Evolutionary conservation across 164 flowering plant species (phyloP).

Genomic region (Chimonanthus praecox): DNA sequence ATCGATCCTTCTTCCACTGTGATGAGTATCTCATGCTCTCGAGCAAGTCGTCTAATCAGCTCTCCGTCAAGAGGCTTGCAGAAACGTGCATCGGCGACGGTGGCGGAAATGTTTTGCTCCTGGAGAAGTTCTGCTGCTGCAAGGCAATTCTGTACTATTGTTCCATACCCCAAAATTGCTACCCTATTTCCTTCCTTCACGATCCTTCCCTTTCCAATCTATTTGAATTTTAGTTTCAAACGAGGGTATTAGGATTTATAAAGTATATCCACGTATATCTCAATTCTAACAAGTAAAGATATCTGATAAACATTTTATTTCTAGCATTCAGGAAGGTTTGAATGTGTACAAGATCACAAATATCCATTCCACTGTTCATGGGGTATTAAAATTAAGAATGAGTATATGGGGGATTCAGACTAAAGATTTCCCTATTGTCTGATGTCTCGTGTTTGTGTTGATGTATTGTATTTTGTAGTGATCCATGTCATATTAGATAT

Average conservation of each 20-base stretch:
- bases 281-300: too few relatives aligned
- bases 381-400: too few relatives aligned
- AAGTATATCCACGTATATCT: too few relatives aligned
- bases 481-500: too few relatives aligned
- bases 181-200: conserved; percentile 20
- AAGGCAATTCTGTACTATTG: conserved; percentile 12
- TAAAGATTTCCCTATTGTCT: too few relatives aligned
- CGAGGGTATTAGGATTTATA: too few relatives aligned
- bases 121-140: conserved; percentile 5
- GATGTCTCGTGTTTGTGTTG: too few relatives aligned
- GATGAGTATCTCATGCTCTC: conserved; percentile 28
- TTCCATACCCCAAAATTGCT: conserved; percentile 14
- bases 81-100: conserved; percentile 47
- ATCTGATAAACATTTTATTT: neutral
- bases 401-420: too few relatives aligned
- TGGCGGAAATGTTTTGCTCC: conserved; percentile 26
- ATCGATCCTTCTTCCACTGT: conserved; percentile 18
- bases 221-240: neutral
- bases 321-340: neutral
- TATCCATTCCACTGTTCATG: too few relatives aligned
- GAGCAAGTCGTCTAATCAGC: conserved; percentile 26
- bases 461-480: too few relatives aligned
- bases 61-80: conserved; percentile 47
- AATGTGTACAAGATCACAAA: too few relatives aligned
- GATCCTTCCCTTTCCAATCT: conserved; percentile 47